Percentiles rank a stretch among this genome's conserved stretches.
Conservation (phyloP, 2,329 filamentous ascomycete genomes). For the Polychaeton citri region DNA sequence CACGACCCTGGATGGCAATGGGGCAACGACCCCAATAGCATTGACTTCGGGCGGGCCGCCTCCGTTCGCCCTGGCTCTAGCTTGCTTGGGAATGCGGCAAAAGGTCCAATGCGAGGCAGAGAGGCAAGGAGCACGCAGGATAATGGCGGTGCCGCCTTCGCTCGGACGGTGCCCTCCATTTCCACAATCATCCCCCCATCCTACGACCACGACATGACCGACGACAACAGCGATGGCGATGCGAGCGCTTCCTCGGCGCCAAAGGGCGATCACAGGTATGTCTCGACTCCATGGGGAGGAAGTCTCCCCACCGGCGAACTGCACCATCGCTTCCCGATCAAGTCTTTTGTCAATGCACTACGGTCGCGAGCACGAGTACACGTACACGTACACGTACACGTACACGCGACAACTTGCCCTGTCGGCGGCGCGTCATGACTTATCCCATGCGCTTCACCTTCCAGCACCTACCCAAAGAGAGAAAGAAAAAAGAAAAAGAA, state of each 20-base stretch:
- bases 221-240: slow-evolving; percentile 19
- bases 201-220: slow-evolving; percentile 14
- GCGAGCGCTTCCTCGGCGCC: slow-evolving; percentile 15
- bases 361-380: too few relatives aligned
- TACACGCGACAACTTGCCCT: too few relatives aligned
- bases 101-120: slow-evolving; percentile 10
- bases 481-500: too few relatives aligned
- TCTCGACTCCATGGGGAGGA: slow-evolving; percentile 3
- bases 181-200: slow-evolving; percentile 19
- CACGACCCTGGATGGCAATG: slow-evolving; percentile 51
- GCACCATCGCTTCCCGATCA: too few relatives aligned
- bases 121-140: slow-evolving; percentile 14
- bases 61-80: slow-evolving; percentile 31
- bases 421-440: too few relatives aligned
- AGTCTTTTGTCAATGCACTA: too few relatives aligned
- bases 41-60: slow-evolving; percentile 32
- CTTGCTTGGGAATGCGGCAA: slow-evolving; percentile 24
- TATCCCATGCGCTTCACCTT: too few relatives aligned
- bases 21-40: slow-evolving; percentile 41
- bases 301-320: too few relatives aligned
- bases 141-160: slow-evolving; percentile 6
- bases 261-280: slow-evolving; percentile 30
- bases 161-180: slow-evolving; percentile 26
- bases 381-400: too few relatives aligned
- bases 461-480: too few relatives aligned